These are phyloP conservation scores for Sporothrix dimorphospora DNA, from an alignment of 2,329 filamentous ascomycete genomes.

Conservation along the genomic window DNA sequence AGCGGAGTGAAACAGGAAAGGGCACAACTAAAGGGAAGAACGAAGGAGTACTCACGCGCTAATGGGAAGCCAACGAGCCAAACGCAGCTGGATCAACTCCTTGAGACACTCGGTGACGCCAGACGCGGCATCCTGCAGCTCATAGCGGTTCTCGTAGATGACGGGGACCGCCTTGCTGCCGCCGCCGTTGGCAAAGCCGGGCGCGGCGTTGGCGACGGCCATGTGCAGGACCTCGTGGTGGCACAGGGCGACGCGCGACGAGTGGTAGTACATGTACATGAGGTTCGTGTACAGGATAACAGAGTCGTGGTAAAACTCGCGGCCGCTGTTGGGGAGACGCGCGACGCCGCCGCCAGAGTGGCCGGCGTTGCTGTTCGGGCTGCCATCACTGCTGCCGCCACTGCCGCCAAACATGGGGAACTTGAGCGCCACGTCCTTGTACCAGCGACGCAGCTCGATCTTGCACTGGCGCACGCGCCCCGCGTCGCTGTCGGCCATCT, in stretches of 20 bases:
- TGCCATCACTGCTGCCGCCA: neutral
- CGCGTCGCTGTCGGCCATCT: conserved; percentile 26
- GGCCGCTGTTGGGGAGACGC: conserved; percentile 5
- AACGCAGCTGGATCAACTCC: conserved; percentile 34
- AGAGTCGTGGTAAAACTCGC: conserved; percentile 32
- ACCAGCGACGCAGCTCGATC: conserved; percentile 31
- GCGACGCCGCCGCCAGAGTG: neutral
- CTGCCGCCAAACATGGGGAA: conserved; percentile 30
- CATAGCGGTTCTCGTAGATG: conserved; percentile 32
- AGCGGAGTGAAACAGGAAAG: neutral
- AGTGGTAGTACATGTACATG: conserved; percentile 36
- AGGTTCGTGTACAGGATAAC: conserved; percentile 34
- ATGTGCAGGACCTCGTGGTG: conserved; percentile 39
- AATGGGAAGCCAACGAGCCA: conserved; percentile 34
- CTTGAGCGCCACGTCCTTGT: conserved; percentile 27
- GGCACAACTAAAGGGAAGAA: neutral
- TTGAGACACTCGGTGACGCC: conserved; percentile 33
- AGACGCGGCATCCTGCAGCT: conserved; percentile 32
- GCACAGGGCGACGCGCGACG: conserved; percentile 33
- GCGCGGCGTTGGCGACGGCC: conserved; percentile 45
- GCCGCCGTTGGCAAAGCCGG: conserved; percentile 32
- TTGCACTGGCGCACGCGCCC: conserved; percentile 32
- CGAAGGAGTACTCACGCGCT: conserved; percentile 24
- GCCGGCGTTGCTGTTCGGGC: neutral
- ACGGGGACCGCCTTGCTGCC: conserved; percentile 12